Conservation (phyloP, 768 basidiomycete species). For the Astraeus odoratus region DNA sequence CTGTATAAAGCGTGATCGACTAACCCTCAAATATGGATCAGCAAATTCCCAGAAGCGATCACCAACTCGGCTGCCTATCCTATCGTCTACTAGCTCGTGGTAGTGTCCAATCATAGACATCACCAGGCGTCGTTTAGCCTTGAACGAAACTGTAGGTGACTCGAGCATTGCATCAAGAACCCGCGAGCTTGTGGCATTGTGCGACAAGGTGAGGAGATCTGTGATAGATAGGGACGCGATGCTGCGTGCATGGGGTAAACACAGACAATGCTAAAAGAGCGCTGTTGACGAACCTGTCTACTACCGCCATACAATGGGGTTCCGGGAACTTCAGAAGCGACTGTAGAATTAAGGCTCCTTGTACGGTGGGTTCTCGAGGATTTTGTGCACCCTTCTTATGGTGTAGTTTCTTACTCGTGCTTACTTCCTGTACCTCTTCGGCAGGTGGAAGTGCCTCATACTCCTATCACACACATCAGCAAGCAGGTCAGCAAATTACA, state of each 20-base stretch:
- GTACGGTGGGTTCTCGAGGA: conserved; percentile 60
- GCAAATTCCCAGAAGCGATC: conserved; percentile 88
- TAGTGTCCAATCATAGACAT: conserved; percentile 73
- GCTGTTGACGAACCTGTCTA: conserved; percentile 50
- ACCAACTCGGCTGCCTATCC: conserved; percentile 82
- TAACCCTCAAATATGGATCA: conserved; percentile 89
- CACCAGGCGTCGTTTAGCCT: conserved; percentile 65
- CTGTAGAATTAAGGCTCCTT: conserved; percentile 84
- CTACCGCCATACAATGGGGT: conserved; percentile 60
- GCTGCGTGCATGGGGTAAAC: conserved; percentile 31
- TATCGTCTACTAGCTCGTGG: conserved; percentile 77
- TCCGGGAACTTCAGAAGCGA: conserved; percentile 64
- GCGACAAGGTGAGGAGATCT: conserved; percentile 52
- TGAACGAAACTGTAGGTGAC: conserved; percentile 55
- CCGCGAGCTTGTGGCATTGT: conserved; percentile 64
- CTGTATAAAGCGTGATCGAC: conserved; percentile 1
- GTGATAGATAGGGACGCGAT: conserved; percentile 50
- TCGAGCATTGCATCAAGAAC: conserved; percentile 75
- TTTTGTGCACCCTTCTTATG: conserved; percentile 19
- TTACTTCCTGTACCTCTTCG: conserved; percentile 9
- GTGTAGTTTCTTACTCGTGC: conserved; percentile 10
- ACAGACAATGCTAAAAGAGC: neutral
- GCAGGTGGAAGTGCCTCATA: conserved; percentile 8
- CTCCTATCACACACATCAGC: conserved; percentile 13
- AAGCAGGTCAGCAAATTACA: neutral